phyloP scores from a whole-genome alignment of 352 stramenopile genomes.

The Globisporangium mamillatum region DNA sequence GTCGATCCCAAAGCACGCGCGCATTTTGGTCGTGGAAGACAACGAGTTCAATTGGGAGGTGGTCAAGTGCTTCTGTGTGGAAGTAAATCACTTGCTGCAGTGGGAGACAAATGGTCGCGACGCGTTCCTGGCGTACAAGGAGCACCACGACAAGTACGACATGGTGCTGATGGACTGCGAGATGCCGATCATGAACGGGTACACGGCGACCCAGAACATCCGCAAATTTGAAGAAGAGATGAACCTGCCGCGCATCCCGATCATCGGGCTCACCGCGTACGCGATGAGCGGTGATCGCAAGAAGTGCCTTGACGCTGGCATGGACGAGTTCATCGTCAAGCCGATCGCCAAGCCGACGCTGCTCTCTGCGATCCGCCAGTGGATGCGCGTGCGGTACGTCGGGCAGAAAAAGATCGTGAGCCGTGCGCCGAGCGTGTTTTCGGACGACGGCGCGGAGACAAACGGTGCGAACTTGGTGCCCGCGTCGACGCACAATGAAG shows the following conservation, averaged over 20 bases:
- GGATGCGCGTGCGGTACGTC: slow-evolving; percentile 75
- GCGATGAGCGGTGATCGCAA: slow-evolving; percentile 83
- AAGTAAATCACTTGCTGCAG: slow-evolving; percentile 78
- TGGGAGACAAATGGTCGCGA: slow-evolving; percentile 80
- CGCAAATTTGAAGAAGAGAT: slow-evolving; percentile 66
- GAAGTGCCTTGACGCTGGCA: slow-evolving; percentile 79
- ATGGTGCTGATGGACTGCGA: slow-evolving; percentile 86
- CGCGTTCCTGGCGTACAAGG: slow-evolving; percentile 66
- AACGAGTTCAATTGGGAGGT: slow-evolving; percentile 92
- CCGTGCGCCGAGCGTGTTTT: slow-evolving; percentile 35
- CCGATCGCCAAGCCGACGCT: slow-evolving; percentile 71
- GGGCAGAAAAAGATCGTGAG: slow-evolving; percentile 45
- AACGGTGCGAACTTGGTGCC: slow-evolving; percentile 56
- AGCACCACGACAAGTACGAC: slow-evolving; percentile 76
- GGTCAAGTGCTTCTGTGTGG: slow-evolving; percentile 82
- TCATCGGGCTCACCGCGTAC: slow-evolving; percentile 82
- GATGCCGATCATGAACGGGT: slow-evolving; percentile 88
- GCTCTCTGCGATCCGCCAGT: slow-evolving; percentile 68
- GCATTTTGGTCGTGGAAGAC: slow-evolving; percentile 84
- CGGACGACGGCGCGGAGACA: slow-evolving; percentile 28
- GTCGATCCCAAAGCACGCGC: slow-evolving; percentile 57
- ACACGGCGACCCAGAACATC: slow-evolving; percentile 70
- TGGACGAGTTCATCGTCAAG: slow-evolving; percentile 88
- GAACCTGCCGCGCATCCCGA: slow-evolving; percentile 68
- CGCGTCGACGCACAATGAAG: slow-evolving; percentile 71